Evolutionary conservation across 2,329 filamentous ascomycete species (phyloP).

Genomic region (Diplodia mutila): DNA sequence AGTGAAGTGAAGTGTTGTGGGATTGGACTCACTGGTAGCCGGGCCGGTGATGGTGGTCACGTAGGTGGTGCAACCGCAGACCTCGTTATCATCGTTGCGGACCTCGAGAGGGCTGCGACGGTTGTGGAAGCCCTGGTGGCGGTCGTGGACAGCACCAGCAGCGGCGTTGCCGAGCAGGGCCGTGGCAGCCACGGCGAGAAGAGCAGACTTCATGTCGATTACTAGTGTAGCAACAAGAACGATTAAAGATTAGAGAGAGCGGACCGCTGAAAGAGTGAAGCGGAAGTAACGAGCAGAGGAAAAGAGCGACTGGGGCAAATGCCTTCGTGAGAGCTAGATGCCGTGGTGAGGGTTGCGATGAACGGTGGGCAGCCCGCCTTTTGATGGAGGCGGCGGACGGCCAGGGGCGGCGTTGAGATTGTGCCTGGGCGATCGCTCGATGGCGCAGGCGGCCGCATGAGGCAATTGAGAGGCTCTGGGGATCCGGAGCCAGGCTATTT

Average conservation of each 20-base stretch:
- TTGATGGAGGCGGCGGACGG: slow-evolving; percentile 18
- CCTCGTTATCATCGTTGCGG: slow-evolving; percentile 46
- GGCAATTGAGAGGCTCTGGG: slow-evolving; percentile 25
- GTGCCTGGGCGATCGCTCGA: slow-evolving; percentile 21
- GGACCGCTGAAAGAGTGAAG: slow-evolving; percentile 90
- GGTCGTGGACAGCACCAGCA: slow-evolving; percentile 64
- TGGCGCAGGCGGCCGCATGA: slow-evolving; percentile 12
- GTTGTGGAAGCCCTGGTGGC: slow-evolving; percentile 63
- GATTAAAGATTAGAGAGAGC: slow-evolving; percentile 53
- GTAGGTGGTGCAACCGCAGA: slow-evolving; percentile 74
- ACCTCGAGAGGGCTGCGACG: slow-evolving; percentile 50
- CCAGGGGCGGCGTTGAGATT: slow-evolving; percentile 22
- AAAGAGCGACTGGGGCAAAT: slow-evolving; percentile 26
- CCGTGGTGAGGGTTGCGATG: slow-evolving; percentile 11
- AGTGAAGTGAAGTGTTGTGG: no score
- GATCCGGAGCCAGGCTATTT: slow-evolving; percentile 23
- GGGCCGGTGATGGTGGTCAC: slow-evolving; percentile 72
- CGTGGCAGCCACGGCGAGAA: slow-evolving; percentile 65
- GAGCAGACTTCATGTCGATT: slow-evolving; percentile 73
- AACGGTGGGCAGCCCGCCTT: slow-evolving; percentile 7
- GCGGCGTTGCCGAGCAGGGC: slow-evolving; percentile 55
- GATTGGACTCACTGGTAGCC: slow-evolving; percentile 60
- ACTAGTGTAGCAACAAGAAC: slow-evolving; percentile 36
- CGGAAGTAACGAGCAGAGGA: slow-evolving; percentile 53
- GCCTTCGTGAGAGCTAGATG: slow-evolving; percentile 5